Base-by-base conservation (phyloP, 169 alveolate species). In the Plasmodium gaboni region DNA sequence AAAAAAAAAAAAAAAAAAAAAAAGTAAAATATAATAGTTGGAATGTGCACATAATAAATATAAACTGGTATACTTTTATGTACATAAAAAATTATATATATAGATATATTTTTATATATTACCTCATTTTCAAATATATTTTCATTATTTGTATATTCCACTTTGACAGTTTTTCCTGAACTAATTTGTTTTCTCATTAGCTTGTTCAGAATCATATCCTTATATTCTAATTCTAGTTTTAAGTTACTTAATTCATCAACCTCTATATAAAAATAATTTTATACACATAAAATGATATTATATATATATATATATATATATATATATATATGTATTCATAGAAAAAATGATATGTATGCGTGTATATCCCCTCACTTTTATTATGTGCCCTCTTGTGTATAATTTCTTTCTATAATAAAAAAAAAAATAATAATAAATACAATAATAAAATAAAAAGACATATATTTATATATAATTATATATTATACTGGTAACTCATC, bases 201-300 rank as follows among this genome's bases (percentile, higher is more conserved):
- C 28, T 68, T 83, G 44, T 83, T 67, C 42, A 83, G 68, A 38
- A 83, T 83, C 91, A 83, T 83, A 32, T 83, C 91, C 69, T 83
- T 83, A 22, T 83, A 83, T 17, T 83, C 83, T 63, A 83, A 46
- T 44, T 83, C 91, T 63, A 83, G 28, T 83, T 83, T 83, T 19
- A 68, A 46, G 13, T 57, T 38, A 57, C 24, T 68, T 17, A n/a
- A 44, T 24, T 83, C 85, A 0, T 28, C 74, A 15, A 22, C 6
- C 57, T 83, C 83, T 83, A 51, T 19, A 65, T 9, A 55, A 44
- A 42, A 38, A 38, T 38, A 38, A 38, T 38, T 38, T 38, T 38
- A 38, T 5, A 38, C 46, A 38, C 7, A 65, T 59, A 26, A 10
- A 50, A 22, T 26, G 2, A 63, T 10, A 26, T 0, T 26, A 44